Percentiles rank a stretch among this genome's conserved stretches.
Conservation (phyloP, 495 filamentous ascomycete genomes). For the Hyaloscypha variabilis region DNA sequence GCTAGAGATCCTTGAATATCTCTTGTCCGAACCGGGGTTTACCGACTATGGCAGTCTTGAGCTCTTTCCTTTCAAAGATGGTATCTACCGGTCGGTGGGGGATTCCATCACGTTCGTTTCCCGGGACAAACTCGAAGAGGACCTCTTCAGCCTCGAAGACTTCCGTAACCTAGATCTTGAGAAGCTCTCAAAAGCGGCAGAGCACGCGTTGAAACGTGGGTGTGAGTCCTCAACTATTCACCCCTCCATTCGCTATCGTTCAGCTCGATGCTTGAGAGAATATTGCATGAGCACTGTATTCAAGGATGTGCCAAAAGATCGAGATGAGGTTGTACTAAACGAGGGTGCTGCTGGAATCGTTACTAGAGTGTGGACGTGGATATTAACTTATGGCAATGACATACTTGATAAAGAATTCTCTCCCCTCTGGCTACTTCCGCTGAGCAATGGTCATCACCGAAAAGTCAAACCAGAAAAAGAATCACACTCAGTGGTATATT, state of each 20-base stretch:
- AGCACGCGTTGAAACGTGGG: neutral
- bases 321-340: constrained; percentile 16
- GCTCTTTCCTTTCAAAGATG: constrained; percentile 28
- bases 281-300: constrained; percentile 30
- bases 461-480: constrained; percentile 25
- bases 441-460: constrained; percentile 27
- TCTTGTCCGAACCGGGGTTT: constrained; percentile 13
- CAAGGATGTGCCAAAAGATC: constrained; percentile 11
- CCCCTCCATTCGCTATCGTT: constrained; percentile 24
- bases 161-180: constrained; percentile 15
- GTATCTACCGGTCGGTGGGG: constrained; percentile 17
- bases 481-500: constrained; percentile 10
- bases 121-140: constrained; percentile 16
- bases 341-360: constrained; percentile 16
- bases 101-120: constrained; percentile 9
- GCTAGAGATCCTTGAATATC: constrained; percentile 23
- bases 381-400: constrained; percentile 11
- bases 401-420: constrained; percentile 12
- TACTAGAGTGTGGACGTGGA: constrained; percentile 28
- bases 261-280: constrained; percentile 19
- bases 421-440: constrained; percentile 37
- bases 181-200: constrained; percentile 10
- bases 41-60: constrained; percentile 16
- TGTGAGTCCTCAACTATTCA: constrained; percentile 14
- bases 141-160: constrained; percentile 19